These are phyloP conservation scores for Ganoderma meredithae DNA, from an alignment of 1,284 basidiomycete genomes.

Conservation along the genomic window DNA sequence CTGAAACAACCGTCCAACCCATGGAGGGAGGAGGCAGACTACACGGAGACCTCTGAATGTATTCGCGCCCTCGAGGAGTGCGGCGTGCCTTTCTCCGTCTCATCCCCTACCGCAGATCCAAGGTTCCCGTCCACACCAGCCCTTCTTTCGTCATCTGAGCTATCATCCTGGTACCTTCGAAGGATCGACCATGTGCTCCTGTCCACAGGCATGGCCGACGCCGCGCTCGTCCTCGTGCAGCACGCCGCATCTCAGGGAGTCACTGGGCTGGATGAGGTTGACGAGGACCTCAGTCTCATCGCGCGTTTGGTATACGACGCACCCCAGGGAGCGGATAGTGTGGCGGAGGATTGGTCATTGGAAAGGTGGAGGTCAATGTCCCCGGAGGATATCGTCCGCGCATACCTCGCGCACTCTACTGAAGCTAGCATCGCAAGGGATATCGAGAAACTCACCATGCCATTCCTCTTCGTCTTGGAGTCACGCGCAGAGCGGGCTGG, in stretches of 20 bases:
- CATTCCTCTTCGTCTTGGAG: slow-evolving; percentile 91
- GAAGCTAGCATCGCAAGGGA: slow-evolving; percentile 71
- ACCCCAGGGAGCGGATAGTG: slow-evolving; percentile 49
- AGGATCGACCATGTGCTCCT: slow-evolving; percentile 70
- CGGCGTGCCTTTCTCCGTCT: slow-evolving; percentile 29
- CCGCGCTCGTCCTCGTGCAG: slow-evolving; percentile 82
- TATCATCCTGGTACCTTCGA: slow-evolving; percentile 78
- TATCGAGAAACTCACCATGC: slow-evolving; percentile 82
- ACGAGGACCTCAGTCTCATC: slow-evolving; percentile 89
- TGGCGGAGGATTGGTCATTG: slow-evolving; percentile 75
- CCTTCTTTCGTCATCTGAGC: slow-evolving; percentile 45
- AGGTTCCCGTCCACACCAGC: slow-evolving; percentile 14
- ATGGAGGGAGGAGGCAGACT: slow-evolving; percentile 63
- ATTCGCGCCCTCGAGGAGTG: slow-evolving; percentile 47
- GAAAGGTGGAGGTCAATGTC: slow-evolving; percentile 74
- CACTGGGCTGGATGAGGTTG: slow-evolving; percentile 81
- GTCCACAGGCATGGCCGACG: slow-evolving; percentile 78
- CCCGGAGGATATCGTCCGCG: slow-evolving; percentile 69
- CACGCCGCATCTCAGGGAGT: slow-evolving; percentile 86
- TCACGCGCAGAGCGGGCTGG: slow-evolving; percentile 84
- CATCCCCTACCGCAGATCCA: background rate
- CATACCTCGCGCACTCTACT: slow-evolving; percentile 79
- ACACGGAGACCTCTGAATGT: slow-evolving; percentile 58
- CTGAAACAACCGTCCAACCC: slow-evolving; percentile 37
- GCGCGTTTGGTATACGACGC: slow-evolving; percentile 88